Conservation (phyloP, 352 stramenopile genomes). For the Pythium dissimile region DNA sequence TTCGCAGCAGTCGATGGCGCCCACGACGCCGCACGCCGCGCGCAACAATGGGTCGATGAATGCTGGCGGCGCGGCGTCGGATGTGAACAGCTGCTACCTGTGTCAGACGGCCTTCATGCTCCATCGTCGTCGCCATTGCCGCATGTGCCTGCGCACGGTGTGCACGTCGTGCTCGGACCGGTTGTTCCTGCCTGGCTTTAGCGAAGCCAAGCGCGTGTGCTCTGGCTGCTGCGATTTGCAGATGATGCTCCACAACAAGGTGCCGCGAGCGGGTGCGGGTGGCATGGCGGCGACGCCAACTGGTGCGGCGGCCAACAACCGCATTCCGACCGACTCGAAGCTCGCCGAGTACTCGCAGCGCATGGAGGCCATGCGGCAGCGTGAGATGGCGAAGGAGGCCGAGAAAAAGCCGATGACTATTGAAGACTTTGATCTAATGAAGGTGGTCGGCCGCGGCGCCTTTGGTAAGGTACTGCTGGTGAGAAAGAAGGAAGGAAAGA, state of each 20-base stretch:
- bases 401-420: slow-evolving; percentile 76
- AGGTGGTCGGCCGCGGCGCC: slow-evolving; percentile 93
- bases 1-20: background rate
- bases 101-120: slow-evolving; percentile 81
- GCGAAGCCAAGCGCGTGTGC: slow-evolving; percentile 83
- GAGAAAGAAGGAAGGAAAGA: slow-evolving; percentile 88
- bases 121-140: slow-evolving; percentile 76
- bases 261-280: slow-evolving; percentile 48
- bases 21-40: background rate
- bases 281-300: slow-evolving; percentile 1
- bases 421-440: slow-evolving; percentile 94
- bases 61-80: slow-evolving; percentile 13
- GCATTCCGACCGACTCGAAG: slow-evolving; percentile 51
- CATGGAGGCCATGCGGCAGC: slow-evolving; percentile 78
- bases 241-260: slow-evolving; percentile 87
- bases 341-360: slow-evolving; percentile 57
- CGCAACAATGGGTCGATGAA: slow-evolving; percentile 17
- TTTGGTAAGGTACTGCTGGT: slow-evolving; percentile 96
- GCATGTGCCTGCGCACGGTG: slow-evolving; percentile 82
- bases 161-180: slow-evolving; percentile 85
- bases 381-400: slow-evolving; percentile 67
- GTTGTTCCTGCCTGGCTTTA: slow-evolving; percentile 84
- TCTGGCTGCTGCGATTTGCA: slow-evolving; percentile 83
- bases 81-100: slow-evolving; percentile 73
- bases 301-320: background rate